Evolutionary conservation across 1,284 basidiomycete genomes (phyloP).

Genomic region (Irpex sp.): DNA sequence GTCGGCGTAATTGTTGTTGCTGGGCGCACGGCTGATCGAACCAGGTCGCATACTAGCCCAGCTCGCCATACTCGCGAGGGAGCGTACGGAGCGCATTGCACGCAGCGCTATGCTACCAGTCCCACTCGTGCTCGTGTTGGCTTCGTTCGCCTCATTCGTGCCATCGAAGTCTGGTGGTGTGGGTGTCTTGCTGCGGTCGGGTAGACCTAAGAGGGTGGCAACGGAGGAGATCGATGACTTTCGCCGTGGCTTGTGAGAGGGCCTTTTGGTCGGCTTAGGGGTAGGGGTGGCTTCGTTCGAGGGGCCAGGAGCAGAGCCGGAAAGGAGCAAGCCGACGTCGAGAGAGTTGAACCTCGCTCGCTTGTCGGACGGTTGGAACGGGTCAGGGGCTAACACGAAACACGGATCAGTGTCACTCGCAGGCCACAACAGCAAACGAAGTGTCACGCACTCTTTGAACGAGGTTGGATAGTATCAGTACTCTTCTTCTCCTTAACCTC

Average conservation of each 20-base stretch:
- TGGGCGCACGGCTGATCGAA: slow-evolving; percentile 19
- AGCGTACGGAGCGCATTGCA: slow-evolving; percentile 69
- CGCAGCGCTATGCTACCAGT: slow-evolving; percentile 59
- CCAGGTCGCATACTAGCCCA: slow-evolving; percentile 53
- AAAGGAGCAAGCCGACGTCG: slow-evolving; percentile 49
- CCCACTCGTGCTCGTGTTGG: slow-evolving; percentile 20
- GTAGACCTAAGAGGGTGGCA: slow-evolving; percentile 14
- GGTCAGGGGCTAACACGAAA: slow-evolving; percentile 10
- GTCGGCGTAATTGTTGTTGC: too few species aligned
- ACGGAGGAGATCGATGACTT: slow-evolving; percentile 9
- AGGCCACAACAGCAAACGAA: not conserved
- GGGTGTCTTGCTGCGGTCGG: slow-evolving; percentile 4
- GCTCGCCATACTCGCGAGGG: slow-evolving; percentile 62
- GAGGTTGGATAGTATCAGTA: slow-evolving; percentile 34
- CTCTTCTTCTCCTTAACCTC: slow-evolving; percentile 44
- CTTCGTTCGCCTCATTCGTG: slow-evolving; percentile 13
- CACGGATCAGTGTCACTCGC: not conserved
- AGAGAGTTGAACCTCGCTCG: slow-evolving; percentile 60
- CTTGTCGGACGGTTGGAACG: slow-evolving; percentile 20
- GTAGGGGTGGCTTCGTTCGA: too few species aligned
- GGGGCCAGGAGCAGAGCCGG: not conserved
- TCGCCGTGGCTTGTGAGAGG: slow-evolving; percentile 8
- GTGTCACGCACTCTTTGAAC: slow-evolving; percentile 38
- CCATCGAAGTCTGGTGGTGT: slow-evolving; percentile 29
- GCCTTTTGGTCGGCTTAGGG: too few species aligned